These are phyloP conservation scores for Sedum album DNA, from an alignment of 164 flowering plant genomes.

Conservation along the genomic window DNA sequence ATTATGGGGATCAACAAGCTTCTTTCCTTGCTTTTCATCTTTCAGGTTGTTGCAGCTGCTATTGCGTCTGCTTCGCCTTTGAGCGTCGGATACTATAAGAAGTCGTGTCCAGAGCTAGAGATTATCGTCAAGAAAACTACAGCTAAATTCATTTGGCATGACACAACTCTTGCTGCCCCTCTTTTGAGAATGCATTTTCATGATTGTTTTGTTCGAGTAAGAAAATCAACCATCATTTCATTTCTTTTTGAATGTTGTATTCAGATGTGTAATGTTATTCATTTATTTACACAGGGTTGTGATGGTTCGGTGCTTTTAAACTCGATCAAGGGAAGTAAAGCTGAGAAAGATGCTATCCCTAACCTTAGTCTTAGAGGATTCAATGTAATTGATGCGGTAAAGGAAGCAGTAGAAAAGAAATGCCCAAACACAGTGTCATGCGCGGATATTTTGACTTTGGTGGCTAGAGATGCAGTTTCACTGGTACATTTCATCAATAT, in stretches of 20 bases:
- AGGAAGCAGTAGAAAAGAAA: not conserved
- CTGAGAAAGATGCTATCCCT: not conserved
- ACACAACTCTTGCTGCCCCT: slow-evolving; percentile 7
- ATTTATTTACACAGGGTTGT: not conserved
- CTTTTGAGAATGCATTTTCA: slow-evolving; percentile 9
- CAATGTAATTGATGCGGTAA: too few species aligned
- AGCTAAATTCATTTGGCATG: not conserved
- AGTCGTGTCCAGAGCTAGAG: not conserved
- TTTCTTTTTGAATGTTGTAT: too few species aligned
- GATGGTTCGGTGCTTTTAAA: not conserved
- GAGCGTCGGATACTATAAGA: not conserved
- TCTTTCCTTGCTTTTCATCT: not conserved
- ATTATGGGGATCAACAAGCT: too few species aligned
- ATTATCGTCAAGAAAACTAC: not conserved
- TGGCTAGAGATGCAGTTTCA: not conserved
- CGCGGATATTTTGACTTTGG: not conserved
- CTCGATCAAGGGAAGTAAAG: not conserved
- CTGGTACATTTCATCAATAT: not conserved
- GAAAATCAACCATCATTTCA: not conserved
- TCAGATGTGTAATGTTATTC: not conserved
- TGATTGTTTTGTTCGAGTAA: slow-evolving; percentile 1
- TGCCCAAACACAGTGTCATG: not conserved
- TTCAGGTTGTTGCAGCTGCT: not conserved
- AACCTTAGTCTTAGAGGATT: not conserved
- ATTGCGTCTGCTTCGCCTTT: not conserved